Base-by-base conservation (phyloP, 768 basidiomycete species). In the Neoboletus brunneissimus region DNA sequence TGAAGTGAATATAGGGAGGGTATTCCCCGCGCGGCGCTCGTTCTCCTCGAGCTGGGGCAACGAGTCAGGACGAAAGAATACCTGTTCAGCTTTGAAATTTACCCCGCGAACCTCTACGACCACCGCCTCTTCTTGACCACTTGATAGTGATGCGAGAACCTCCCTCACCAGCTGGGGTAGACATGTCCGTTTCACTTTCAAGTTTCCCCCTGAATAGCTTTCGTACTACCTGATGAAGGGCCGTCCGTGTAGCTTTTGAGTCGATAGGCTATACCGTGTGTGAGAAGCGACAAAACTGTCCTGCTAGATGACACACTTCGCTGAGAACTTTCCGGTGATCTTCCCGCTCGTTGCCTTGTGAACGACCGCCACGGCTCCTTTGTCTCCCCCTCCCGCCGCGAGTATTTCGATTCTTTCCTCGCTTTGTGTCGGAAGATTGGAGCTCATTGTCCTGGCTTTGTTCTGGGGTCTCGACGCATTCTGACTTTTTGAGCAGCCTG, bases 1-100 rank as follows among this genome's bases (percentile, higher is more conserved):
- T 97, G 71, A 98, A 97, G 67, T 98, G 94, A 60, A 98, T 93
- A 68, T 90, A 99, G 0, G 88, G 89, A 55, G 89, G 89, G 61
- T 84, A 89, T 23, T 79, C 81, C 23, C 86, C 86, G 42, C 88
- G 81, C 44, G 82, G 76, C 25, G 75, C 65, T 41, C 80, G 79
- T 51, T 77, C 77, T 22, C 76, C 73, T 62, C 72, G 65, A 41
- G 63, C 69, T 61, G 45, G 20, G 37, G 49, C 13, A 42, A 61
- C 5, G 25, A 25, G 35, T 63, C 31, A 53, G 45, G 12, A 46
- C 22, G 4, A 41, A 47, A 46, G 27, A 29, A 1, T 20, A 22
- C 43, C 31, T 9, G 27, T 49, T 2, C 49, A n/a, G 4, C 10
- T 18, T 42, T 20, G 8, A 43, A 12, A n/a, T 41, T 44, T 51